A percentile compares a stretch with the other conserved stretches of the same genome.
Evolutionary conservation across 2,329 filamentous ascomycete genomes (phyloP).

Genomic region (Didymella pomorum): DNA sequence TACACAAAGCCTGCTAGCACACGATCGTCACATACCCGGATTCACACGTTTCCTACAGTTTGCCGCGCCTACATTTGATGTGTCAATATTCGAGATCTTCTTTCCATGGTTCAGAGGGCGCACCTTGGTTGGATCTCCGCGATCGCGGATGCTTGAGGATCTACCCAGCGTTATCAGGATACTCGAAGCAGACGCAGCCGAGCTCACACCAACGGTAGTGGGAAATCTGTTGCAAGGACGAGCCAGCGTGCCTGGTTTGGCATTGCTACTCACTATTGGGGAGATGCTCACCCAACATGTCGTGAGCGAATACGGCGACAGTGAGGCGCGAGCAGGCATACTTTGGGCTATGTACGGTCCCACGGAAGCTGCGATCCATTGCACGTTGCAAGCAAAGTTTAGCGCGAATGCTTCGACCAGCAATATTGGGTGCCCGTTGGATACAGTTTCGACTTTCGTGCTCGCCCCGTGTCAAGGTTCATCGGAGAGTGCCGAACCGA

Average conservation of each 20-base stretch:
- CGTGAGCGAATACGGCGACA: constrained; percentile 78
- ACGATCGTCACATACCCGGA: constrained; percentile 76
- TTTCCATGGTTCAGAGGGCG: constrained; percentile 79
- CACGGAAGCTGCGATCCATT: constrained; percentile 91
- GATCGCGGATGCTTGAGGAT: constrained; percentile 76
- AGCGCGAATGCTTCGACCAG: constrained; percentile 63
- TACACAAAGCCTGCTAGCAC: constrained; percentile 82
- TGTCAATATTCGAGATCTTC: constrained; percentile 94
- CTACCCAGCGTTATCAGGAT: constrained; percentile 71
- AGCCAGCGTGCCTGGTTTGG: constrained; percentile 70
- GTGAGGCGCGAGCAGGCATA: constrained; percentile 63
- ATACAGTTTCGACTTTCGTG: constrained; percentile 82
- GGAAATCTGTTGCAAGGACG: constrained; percentile 77
- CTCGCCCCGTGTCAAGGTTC: constrained; percentile 57
- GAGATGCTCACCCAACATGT: constrained; percentile 88
- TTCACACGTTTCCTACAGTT: constrained; percentile 90
- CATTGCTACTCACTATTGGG: constrained; percentile 82
- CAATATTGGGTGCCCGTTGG: constrained; percentile 79
- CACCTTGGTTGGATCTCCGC: constrained; percentile 76
- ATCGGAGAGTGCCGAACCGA: constrained; percentile 46
- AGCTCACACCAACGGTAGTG: constrained; percentile 88
- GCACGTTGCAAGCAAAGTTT: constrained; percentile 75
- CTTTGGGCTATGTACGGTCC: constrained; percentile 95
- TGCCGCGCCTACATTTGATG: constrained; percentile 90
- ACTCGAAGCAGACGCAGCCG: constrained; percentile 80